phyloP scores from a whole-genome alignment of 768 basidiomycete genomes.

The Auriscalpium microsporum region DNA sequence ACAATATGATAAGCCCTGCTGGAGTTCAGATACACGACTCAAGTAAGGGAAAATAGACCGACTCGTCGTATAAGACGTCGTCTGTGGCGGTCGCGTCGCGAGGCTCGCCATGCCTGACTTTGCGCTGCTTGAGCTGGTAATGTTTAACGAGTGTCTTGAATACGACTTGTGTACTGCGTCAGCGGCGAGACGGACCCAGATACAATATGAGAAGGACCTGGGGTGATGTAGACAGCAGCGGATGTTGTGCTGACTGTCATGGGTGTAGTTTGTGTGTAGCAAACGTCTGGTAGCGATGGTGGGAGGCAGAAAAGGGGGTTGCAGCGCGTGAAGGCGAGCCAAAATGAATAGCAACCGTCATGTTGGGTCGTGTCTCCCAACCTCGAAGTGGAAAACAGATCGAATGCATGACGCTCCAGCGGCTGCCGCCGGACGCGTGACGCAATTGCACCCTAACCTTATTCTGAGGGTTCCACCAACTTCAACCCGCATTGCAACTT shows the following conservation, averaged over 20 bases:
- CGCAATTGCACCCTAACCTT: too few species aligned
- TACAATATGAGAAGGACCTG: not conserved
- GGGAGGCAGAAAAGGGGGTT: not conserved
- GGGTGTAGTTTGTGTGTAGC: not conserved
- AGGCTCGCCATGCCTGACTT: constrained; percentile 21
- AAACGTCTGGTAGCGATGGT: not conserved
- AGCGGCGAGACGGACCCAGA: not conserved
- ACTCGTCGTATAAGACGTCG: constrained; percentile 68
- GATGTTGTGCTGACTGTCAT: constrained; percentile 4
- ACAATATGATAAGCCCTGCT: constrained; percentile 61
- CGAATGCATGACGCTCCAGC: too few species aligned
- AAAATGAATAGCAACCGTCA: too few species aligned
- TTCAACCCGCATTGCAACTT: too few species aligned
- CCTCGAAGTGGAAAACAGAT: too few species aligned
- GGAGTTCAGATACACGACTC: not conserved
- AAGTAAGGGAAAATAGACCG: constrained; percentile 12
- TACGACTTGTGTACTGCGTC: constrained; percentile 31
- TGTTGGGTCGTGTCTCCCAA: too few species aligned
- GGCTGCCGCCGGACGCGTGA: too few species aligned
- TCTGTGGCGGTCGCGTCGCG: constrained; percentile 37
- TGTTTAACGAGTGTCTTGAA: constrained; percentile 46
- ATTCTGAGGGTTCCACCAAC: too few species aligned
- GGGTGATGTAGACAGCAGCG: not conserved
- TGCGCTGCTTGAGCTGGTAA: constrained; percentile 27
- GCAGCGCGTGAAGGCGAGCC: too few species aligned